A percentile compares a stretch with the other conserved stretches of the same genome.
Evolutionary conservation across 768 basidiomycete genomes (phyloP).

Genomic region (Boletus barrowsii): DNA sequence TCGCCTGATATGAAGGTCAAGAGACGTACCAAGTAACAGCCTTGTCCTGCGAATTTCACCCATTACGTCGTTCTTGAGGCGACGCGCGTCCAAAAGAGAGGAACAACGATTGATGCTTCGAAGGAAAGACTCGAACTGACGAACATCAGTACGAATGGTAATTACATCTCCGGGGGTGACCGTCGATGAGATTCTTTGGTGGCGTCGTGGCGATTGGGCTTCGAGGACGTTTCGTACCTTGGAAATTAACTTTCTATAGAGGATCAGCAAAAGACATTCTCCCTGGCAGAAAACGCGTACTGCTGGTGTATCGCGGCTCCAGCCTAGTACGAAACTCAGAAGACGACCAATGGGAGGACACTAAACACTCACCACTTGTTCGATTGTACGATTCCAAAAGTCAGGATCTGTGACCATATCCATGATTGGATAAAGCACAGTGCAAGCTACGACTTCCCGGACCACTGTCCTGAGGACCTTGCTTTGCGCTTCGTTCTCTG

Average conservation of each 20-base stretch:
- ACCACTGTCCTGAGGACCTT: constrained; percentile 67
- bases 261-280: constrained; percentile 1
- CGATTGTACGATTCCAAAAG: constrained; percentile 93
- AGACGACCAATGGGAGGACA: neutral
- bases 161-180: constrained; percentile 61
- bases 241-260: constrained; percentile 71
- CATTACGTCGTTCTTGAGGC: constrained; percentile 88
- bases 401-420: constrained; percentile 95
- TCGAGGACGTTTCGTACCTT: constrained; percentile 84
- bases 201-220: constrained; percentile 64
- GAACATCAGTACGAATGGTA: constrained; percentile 74
- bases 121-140: constrained; percentile 90
- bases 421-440: constrained; percentile 81
- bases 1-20: neutral
- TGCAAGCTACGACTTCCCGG: constrained; percentile 79
- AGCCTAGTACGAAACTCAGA: constrained; percentile 39
- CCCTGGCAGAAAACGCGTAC: constrained; percentile 31
- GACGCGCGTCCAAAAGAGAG: constrained; percentile 82
- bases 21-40: constrained; percentile 57
- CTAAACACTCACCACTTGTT: constrained; percentile 73
- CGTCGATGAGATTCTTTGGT: constrained; percentile 40
- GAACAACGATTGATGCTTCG: constrained; percentile 79
- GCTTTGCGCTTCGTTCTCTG: constrained; percentile 71
- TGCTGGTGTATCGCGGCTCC: constrained; percentile 70
- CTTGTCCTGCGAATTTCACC: constrained; percentile 87